phyloP scores from a whole-genome alignment of 495 filamentous ascomycete genomes.

The Tirmania nivea region DNA sequence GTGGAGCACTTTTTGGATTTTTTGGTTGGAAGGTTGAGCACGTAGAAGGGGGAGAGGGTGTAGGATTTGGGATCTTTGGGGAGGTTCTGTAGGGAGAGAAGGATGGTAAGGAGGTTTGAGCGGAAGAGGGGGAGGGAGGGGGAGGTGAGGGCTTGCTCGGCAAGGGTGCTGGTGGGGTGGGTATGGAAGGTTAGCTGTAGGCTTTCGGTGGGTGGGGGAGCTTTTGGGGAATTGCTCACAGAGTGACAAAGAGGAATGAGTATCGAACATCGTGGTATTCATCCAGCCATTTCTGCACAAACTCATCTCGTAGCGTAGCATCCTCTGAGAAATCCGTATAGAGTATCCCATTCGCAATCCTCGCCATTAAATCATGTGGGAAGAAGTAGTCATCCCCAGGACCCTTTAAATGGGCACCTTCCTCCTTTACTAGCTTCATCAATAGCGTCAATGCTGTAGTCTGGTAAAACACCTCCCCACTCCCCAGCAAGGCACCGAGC shows the following conservation, averaged over 20 bases:
- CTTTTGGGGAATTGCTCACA: constrained; percentile 29
- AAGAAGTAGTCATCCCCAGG: constrained; percentile 41
- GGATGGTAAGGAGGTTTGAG: constrained; percentile 2
- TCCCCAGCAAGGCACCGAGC: constrained; percentile 32
- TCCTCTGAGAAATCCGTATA: constrained; percentile 31
- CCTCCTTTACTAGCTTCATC: constrained; percentile 66
- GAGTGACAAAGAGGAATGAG: constrained; percentile 48
- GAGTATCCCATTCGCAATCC: constrained; percentile 42
- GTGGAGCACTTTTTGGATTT: neutral
- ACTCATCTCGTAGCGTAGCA: constrained; percentile 35
- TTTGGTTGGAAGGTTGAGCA: neutral
- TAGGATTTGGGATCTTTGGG: neutral
- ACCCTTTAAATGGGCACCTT: constrained; percentile 35
- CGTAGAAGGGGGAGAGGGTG: neutral
- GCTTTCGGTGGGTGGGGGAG: neutral
- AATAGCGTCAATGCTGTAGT: constrained; percentile 47
- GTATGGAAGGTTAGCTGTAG: too few relatives aligned
- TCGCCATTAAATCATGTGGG: constrained; percentile 36
- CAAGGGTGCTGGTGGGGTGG: too few relatives aligned
- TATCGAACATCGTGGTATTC: constrained; percentile 68
- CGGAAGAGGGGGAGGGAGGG: neutral
- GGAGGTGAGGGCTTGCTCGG: too few relatives aligned
- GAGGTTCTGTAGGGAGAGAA: neutral
- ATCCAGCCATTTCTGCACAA: constrained; percentile 52
- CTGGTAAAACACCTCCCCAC: constrained; percentile 26